phyloP scores from a whole-genome alignment of 768 basidiomycete species.

The Amanita inopinata region DNA sequence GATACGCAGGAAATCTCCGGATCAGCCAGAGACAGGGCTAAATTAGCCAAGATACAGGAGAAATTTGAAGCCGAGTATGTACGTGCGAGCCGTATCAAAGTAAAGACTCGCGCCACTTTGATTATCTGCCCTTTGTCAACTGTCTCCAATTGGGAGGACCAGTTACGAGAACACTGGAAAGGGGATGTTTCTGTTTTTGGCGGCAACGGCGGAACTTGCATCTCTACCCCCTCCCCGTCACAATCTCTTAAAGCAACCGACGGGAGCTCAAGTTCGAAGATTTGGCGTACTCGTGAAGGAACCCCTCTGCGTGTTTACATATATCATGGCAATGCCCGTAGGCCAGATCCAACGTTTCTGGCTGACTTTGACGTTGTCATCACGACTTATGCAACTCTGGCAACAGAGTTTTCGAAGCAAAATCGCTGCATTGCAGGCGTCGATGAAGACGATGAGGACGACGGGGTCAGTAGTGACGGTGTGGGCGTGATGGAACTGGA shows the following conservation, averaged over 20 bases:
- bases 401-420: slow-evolving; percentile 92
- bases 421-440: slow-evolving; percentile 46
- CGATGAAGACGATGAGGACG: slow-evolving; percentile 63
- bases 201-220: slow-evolving; percentile 45
- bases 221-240: slow-evolving; percentile 25
- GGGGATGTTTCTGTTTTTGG: slow-evolving; percentile 80
- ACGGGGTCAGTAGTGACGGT: slow-evolving; percentile 54
- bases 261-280: slow-evolving; percentile 23
- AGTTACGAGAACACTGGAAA: slow-evolving; percentile 95
- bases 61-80: slow-evolving; percentile 63
- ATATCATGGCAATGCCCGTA: slow-evolving; percentile 88
- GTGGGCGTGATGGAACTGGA: slow-evolving; percentile 56
- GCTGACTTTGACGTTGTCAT: slow-evolving; percentile 96
- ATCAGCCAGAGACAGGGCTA: slow-evolving; percentile 50
- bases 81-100: slow-evolving; percentile 69
- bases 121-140: slow-evolving; percentile 96
- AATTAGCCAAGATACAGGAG: slow-evolving; percentile 56
- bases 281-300: slow-evolving; percentile 33
- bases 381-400: slow-evolving; percentile 93
- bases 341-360: slow-evolving; percentile 77
- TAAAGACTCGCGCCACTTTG: slow-evolving; percentile 82
- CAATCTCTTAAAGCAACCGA: slow-evolving; percentile 20
- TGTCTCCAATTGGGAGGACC: slow-evolving; percentile 98
- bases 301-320: slow-evolving; percentile 77
- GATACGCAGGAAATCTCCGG: slow-evolving; percentile 56